A percentile compares a stretch with the other conserved stretches of the same genome.
Evolutionary conservation across 1,139 yeast genomes (phyloP).

Genomic region (Ogataea hybrid): DNA sequence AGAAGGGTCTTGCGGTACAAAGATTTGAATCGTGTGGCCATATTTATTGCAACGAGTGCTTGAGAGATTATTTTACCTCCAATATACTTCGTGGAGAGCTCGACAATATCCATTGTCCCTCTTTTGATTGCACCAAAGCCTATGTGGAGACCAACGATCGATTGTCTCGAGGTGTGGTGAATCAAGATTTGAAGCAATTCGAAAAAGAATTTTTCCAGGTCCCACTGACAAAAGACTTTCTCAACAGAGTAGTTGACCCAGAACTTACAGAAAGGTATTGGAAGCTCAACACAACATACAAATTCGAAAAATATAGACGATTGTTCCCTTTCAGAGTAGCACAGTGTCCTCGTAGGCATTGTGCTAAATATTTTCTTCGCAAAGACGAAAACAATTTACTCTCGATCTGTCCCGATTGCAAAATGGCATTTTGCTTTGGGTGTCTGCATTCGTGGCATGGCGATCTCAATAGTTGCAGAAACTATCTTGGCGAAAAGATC

Average conservation of each 20-base stretch:
- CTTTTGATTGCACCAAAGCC: constrained; percentile 43
- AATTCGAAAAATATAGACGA: constrained; percentile 44
- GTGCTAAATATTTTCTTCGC: constrained; percentile 46
- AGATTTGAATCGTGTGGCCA: constrained; percentile 49
- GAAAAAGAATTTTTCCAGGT: constrained; percentile 38
- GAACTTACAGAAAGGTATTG: constrained; percentile 40
- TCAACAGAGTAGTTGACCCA: constrained; percentile 34
- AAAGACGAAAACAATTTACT: constrained; percentile 50
- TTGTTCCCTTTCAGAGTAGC: constrained; percentile 50
- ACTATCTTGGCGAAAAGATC: constrained; percentile 35
- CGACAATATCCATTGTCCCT: constrained; percentile 59
- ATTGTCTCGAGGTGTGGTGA: constrained; percentile 12
- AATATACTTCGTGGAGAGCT: constrained; percentile 52
- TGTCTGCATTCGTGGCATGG: constrained; percentile 73
- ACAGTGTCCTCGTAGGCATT: constrained; percentile 48
- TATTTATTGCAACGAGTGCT: constrained; percentile 52
- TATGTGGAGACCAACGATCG: constrained; percentile 19
- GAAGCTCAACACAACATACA: constrained; percentile 38
- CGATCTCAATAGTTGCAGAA: constrained; percentile 45
- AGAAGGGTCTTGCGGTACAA: constrained; percentile 47
- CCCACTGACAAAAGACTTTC: constrained; percentile 35
- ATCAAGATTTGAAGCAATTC: constrained; percentile 30
- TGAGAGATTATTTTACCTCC: constrained; percentile 44
- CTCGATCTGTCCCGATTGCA: constrained; percentile 52
- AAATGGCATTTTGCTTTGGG: constrained; percentile 56